Conservation (phyloP, 306 rosid species). For the Mucuna pruriens region DNA sequence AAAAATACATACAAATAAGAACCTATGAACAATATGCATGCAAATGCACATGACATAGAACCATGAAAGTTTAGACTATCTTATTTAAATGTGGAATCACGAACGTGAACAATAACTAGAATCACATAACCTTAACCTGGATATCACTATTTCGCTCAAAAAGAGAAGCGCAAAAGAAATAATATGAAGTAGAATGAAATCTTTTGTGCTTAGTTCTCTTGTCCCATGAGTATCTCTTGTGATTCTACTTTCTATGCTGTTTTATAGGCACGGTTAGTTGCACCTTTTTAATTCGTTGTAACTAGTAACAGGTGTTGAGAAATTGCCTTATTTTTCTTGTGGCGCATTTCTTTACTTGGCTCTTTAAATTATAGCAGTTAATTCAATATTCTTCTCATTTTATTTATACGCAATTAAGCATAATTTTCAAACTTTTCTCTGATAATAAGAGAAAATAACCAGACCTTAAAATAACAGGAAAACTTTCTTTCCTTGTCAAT, state of each 20-base stretch:
- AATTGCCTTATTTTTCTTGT: not conserved
- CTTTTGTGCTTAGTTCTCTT: not conserved
- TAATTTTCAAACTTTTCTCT: too few relatives aligned
- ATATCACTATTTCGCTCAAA: not conserved
- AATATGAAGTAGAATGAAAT: not conserved
- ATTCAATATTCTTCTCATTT: too few relatives aligned
- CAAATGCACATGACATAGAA: not conserved
- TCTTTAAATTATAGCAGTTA: not conserved
- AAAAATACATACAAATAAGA: not conserved
- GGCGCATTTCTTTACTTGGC: not conserved
- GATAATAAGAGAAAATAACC: too few relatives aligned
- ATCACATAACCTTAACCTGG: not conserved
- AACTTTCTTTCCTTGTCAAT: too few relatives aligned
- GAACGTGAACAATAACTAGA: not conserved
- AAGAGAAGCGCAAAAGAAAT: not conserved
- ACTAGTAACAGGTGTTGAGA: not conserved
- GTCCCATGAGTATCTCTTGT: not conserved
- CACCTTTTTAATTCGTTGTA: not conserved
- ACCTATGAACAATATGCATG: slow-evolving; percentile 15
- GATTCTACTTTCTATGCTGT: not conserved
- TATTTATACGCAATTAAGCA: not conserved
- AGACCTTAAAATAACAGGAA: too few relatives aligned
- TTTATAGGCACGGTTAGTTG: not conserved
- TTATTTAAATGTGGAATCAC: not conserved
- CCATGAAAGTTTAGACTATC: not conserved